Evolutionary conservation across 306 rosid genomes (phyloP), one percentile per base, ranked within the genome.

Genomic region (Malus sieversii): DNA sequence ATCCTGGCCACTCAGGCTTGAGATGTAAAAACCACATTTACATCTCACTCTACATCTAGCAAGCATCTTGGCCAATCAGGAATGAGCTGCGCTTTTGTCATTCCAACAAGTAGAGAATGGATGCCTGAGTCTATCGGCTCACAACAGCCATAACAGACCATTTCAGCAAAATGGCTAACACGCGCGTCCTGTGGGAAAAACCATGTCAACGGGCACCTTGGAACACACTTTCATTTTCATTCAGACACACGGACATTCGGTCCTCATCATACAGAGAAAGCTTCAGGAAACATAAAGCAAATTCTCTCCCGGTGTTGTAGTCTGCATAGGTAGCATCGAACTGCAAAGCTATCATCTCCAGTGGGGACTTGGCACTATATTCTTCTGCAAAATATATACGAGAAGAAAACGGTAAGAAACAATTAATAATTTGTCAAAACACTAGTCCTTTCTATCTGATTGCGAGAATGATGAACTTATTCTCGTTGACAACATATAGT

Each of bases 341-440:
- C 83, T 94, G 98, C 75, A 69, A 76, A 69, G 85, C 95, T 84
- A 88, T 86, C 91, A 86, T 88, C 87, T 88, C 97, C 80, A 87
- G 61, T 29, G 90, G 76, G 76, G 95, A 85, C 67, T 88, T 85
- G 23, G 77, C 77, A 67, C 86, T 70, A 73, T 94, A 92, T 45
- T 80, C 77, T 6, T 97, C 98, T 94, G 87, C 83, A 90, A 59
- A 77, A 75, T 71, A 71, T 82, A 75, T 71, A 71, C 81, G 66
- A 74, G 16, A 80, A 75, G 70, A 71, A 80, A 81, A n/a, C 32
- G 66, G 72, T 53, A 72, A 45, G 13, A 25, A 20, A 60, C 14
- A 4, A 23, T 59, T 44, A 18, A 35, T 73, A 16, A 29, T 5
- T 25, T 48, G 15, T 44, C 35, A 45, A 45, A 29, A 45, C 38